A percentile compares a stretch with the other conserved stretches of the same genome.
These are phyloP conservation scores for Hyphopichia khmerensis DNA, from an alignment of 1,139 yeast species.

Conservation along the genomic window DNA sequence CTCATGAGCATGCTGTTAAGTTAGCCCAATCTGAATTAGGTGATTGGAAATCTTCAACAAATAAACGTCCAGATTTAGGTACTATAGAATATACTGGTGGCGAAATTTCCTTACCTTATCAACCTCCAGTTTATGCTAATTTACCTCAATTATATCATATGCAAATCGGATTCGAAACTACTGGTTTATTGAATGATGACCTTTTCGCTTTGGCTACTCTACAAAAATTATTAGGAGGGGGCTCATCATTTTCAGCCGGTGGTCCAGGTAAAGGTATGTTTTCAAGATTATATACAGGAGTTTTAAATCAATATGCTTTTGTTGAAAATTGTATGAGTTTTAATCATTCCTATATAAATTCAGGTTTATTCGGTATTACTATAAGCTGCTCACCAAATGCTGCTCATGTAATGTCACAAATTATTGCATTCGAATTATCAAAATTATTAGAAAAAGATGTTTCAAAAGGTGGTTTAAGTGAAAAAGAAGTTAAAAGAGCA, in stretches of 20 bases:
- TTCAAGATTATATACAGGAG: conserved; percentile 87
- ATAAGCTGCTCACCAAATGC: conserved; percentile 85
- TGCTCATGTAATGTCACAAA: conserved; percentile 78
- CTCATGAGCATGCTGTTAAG: conserved; percentile 66
- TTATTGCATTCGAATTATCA: conserved; percentile 74
- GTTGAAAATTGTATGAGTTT: conserved; percentile 87
- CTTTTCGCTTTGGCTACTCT: conserved; percentile 87
- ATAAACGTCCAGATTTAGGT: conserved; percentile 35
- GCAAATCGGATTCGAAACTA: conserved; percentile 86
- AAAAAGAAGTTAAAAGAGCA: conserved; percentile 79
- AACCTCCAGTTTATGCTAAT: conserved; percentile 66
- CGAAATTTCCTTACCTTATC: conserved; percentile 64
- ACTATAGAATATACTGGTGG: conserved; percentile 77
- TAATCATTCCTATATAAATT: conserved; percentile 86
- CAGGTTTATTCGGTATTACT: conserved; percentile 89
- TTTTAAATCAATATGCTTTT: conserved; percentile 86
- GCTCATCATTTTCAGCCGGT: conserved; percentile 97
- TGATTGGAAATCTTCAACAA: conserved; percentile 44
- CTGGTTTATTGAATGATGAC: conserved; percentile 81
- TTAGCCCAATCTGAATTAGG: conserved; percentile 67
- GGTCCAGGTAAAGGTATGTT: conserved; percentile 99
- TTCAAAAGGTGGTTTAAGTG: conserved; percentile 60
- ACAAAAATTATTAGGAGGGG: conserved; percentile 94
- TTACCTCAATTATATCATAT: conserved; percentile 83
- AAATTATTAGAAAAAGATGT: conserved; percentile 55